Conservation (phyloP, 1,139 yeast genomes). For the Suhomyces taliae region DNA sequence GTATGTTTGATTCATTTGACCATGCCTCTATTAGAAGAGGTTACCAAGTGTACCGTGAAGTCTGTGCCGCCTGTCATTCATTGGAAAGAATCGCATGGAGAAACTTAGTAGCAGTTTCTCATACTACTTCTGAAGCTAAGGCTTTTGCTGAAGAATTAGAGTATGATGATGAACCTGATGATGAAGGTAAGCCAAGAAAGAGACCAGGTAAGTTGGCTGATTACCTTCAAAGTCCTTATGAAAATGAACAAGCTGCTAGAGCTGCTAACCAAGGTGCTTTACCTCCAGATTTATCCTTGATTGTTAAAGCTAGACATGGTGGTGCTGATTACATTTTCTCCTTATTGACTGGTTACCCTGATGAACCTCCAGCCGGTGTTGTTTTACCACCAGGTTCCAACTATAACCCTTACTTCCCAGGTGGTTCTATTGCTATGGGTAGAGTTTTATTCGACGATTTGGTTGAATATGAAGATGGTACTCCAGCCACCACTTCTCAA, state of each 20-base stretch:
- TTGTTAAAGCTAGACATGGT: conserved; percentile 99
- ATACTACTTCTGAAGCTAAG: conserved; percentile 86
- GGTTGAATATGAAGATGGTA: conserved; percentile 98
- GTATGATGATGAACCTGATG: conserved; percentile 99
- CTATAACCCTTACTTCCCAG: conserved; percentile 99
- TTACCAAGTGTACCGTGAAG: conserved; percentile 97
- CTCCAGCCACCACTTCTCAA: conserved; percentile 97
- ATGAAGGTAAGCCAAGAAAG: conserved; percentile 97
- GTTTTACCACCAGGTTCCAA: conserved; percentile 87
- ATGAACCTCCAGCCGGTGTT: conserved; percentile 98
- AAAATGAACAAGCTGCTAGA: conserved; percentile 98
- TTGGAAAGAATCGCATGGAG: conserved; percentile 98
- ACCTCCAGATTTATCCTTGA: conserved; percentile 96
- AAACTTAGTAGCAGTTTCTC: conserved; percentile 95
- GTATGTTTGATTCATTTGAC: conserved; percentile 89
- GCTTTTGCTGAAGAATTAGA: conserved; percentile 95
- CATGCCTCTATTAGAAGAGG: conserved; percentile 99
- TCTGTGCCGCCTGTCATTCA: conserved; percentile 98
- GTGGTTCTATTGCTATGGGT: conserved; percentile 99
- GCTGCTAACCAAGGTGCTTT: conserved; percentile 99
- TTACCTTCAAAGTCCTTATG: conserved; percentile 92
- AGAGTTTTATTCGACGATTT: conserved; percentile 95
- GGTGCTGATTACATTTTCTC: conserved; percentile 95
- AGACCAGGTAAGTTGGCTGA: conserved; percentile 98
- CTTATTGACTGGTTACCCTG: conserved; percentile 97